Percentiles rank a stretch among this genome's conserved stretches.
These are phyloP conservation scores for Amanita fuliginea DNA, from an alignment of 768 basidiomycete species.

Conservation along the genomic window DNA sequence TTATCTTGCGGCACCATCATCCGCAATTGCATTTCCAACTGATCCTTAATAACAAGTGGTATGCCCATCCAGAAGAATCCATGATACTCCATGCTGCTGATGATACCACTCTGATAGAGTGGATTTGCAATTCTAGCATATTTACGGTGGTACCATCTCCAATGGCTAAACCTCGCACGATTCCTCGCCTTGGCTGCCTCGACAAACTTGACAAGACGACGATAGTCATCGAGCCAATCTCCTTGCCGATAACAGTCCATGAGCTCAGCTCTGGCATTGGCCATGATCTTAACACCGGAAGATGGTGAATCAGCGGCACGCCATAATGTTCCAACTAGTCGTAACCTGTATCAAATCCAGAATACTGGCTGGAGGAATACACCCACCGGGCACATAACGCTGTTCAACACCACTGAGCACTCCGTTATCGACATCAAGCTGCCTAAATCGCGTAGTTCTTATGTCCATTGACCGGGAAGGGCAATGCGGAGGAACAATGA, in stretches of 20 bases:
- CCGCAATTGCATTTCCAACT: background rate
- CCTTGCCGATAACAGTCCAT: background rate
- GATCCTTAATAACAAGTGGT: background rate
- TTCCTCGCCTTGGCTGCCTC: background rate
- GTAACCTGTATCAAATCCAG: no score
- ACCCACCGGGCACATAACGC: no score
- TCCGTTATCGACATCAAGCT: no score
- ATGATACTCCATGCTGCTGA: background rate
- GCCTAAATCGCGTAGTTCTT: no score
- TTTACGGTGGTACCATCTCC: background rate
- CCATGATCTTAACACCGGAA: background rate
- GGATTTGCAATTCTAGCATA: background rate
- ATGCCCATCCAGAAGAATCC: background rate
- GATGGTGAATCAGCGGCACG: no score
- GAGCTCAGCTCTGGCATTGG: background rate
- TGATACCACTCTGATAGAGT: background rate
- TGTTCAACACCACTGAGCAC: no score
- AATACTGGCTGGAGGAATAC: no score
- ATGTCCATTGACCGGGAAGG: no score
- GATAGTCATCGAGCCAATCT: background rate
- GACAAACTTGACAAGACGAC: background rate
- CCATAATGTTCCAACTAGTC: no score
- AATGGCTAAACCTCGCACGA: background rate
- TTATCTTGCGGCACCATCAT: background rate
- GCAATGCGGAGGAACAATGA: no score